These are phyloP conservation scores for Ophiocordyceps australis DNA, from an alignment of 2,329 filamentous ascomycete genomes.

Conservation along the genomic window DNA sequence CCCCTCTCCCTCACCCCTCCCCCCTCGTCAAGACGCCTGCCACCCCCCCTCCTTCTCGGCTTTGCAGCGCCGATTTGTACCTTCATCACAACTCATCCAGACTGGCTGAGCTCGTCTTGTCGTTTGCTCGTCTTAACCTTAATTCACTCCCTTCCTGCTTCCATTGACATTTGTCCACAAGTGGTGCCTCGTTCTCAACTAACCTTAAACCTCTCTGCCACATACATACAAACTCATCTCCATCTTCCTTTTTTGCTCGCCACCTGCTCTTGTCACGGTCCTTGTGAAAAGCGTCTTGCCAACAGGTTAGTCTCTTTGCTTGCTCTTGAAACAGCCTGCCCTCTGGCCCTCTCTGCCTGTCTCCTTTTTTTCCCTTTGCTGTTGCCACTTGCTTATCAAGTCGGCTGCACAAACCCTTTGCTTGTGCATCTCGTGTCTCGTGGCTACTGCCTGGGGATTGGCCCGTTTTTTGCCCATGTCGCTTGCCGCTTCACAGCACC, in stretches of 20 bases:
- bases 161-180: slow-evolving; percentile 1
- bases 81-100: slow-evolving; percentile 7
- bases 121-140: slow-evolving; percentile 5
- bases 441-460: neutral
- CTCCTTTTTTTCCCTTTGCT: neutral
- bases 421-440: neutral
- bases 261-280: neutral
- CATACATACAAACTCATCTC: too few relatives aligned
- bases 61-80: slow-evolving; percentile 16
- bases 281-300: neutral
- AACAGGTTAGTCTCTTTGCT: neutral
- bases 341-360: neutral
- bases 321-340: neutral
- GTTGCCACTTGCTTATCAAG: neutral
- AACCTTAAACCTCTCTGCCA: too few relatives aligned
- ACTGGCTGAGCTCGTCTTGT: slow-evolving; percentile 4
- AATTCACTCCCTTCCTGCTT: slow-evolving; percentile 4
- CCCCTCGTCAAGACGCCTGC: neutral
- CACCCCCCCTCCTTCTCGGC: slow-evolving; percentile 7
- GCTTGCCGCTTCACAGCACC: slow-evolving; percentile 1
- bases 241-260: too few relatives aligned
- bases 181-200: too few relatives aligned
- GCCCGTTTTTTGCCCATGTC: slow-evolving; percentile 1
- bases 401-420: too few relatives aligned
- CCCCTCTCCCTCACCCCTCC: slow-evolving; percentile 3